A percentile compares a stretch with the other conserved stretches of the same genome.
Evolutionary conservation across 2,329 filamentous ascomycete genomes (phyloP).

Genomic region (Aspergillus hortae): DNA sequence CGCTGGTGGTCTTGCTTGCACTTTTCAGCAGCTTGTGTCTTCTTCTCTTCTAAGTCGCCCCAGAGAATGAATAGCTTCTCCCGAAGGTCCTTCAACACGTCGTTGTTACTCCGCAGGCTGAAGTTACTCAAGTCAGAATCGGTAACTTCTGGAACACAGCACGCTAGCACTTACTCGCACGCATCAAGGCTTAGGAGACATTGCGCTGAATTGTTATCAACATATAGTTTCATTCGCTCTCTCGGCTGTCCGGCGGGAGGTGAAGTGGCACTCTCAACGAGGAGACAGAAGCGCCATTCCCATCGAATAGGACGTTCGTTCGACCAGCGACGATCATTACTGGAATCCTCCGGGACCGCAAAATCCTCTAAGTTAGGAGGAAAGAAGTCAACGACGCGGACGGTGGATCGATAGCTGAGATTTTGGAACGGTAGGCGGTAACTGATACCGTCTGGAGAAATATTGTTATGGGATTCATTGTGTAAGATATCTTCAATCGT

Average conservation of each 20-base stretch:
- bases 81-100: constrained; percentile 53
- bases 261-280: constrained; percentile 66
- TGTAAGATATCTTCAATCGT: constrained; percentile 49
- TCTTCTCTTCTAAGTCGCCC: constrained; percentile 78
- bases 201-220: constrained; percentile 57
- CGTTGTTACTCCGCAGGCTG: constrained; percentile 56
- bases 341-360: constrained; percentile 46
- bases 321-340: constrained; percentile 19
- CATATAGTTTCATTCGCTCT: constrained; percentile 62
- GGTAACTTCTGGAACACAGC: background rate
- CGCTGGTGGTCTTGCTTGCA: constrained; percentile 10
- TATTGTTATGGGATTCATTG: constrained; percentile 44
- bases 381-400: constrained; percentile 78
- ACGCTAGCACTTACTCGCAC: constrained; percentile 46
- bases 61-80: constrained; percentile 75
- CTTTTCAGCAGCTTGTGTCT: constrained; percentile 37
- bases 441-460: constrained; percentile 42
- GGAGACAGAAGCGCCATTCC: constrained; percentile 81
- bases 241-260: constrained; percentile 34
- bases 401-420: constrained; percentile 63
- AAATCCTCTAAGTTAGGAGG: constrained; percentile 71
- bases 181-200: constrained; percentile 56
- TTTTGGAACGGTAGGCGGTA: constrained; percentile 68
- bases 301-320: constrained; percentile 45
- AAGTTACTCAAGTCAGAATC: background rate